A percentile compares a stretch with the other conserved stretches of the same genome.
Evolutionary conservation across 176 grass and related monocot genomes (phyloP).

Genomic region (Avena sativa): DNA sequence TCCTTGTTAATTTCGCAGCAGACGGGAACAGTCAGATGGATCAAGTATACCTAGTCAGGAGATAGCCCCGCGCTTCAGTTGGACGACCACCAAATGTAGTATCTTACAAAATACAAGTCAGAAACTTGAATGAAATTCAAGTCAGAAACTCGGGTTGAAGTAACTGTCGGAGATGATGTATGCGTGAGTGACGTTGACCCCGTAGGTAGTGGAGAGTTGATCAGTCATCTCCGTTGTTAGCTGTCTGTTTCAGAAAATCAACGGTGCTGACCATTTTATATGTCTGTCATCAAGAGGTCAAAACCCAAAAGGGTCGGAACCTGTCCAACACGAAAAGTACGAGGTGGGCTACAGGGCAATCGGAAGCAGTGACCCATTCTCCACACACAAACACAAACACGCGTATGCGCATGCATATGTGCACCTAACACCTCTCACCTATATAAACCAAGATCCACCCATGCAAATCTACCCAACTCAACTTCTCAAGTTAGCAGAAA

Average conservation of each 20-base stretch:
- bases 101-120: neutral
- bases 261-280: constrained; percentile 17
- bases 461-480: neutral
- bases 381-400: neutral
- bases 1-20: neutral
- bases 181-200: neutral
- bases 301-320: constrained; percentile 9
- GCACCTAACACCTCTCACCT: neutral
- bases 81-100: neutral
- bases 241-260: constrained; percentile 6
- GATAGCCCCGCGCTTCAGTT: neutral
- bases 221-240: neutral
- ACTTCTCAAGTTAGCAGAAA: neutral
- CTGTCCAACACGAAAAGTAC: constrained; percentile 23
- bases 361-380: constrained; percentile 50
- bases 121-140: neutral
- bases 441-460: neutral
- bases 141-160: neutral
- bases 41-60: constrained; percentile 18
- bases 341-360: neutral
- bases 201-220: neutral
- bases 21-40: neutral
- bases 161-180: neutral
- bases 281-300: constrained; percentile 23
- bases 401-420: constrained; percentile 5